Conservation (phyloP, 2,329 filamentous ascomycete genomes). For the Monilinia fructicola region DNA sequence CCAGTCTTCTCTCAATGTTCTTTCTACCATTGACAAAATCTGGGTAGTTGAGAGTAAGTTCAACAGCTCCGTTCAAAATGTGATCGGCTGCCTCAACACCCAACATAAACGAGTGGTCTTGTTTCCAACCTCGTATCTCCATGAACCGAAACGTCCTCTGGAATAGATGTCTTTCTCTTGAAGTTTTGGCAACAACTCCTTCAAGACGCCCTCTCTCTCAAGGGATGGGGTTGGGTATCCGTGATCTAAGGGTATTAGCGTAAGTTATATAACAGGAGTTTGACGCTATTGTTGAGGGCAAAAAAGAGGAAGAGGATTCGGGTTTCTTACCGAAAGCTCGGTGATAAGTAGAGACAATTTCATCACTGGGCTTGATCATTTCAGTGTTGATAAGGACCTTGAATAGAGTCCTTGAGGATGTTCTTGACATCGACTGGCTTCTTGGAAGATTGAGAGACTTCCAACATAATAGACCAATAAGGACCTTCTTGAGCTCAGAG, state of each 20-base stretch:
- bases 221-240: conserved; percentile 94
- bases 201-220: conserved; percentile 93
- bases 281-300: not conserved
- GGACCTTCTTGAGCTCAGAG: conserved; percentile 75
- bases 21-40: conserved; percentile 66
- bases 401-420: conserved; percentile 85
- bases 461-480: conserved; percentile 99
- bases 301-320: not conserved
- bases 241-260: conserved; percentile 58
- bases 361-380: conserved; percentile 86
- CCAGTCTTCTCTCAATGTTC: conserved; percentile 43
- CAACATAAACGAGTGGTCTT: conserved; percentile 74
- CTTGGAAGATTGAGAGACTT: conserved; percentile 92
- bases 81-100: conserved; percentile 74
- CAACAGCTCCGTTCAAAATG: conserved; percentile 69
- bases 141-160: conserved; percentile 94
- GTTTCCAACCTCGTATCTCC: conserved; percentile 90
- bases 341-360: conserved; percentile 98
- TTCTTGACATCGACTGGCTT: conserved; percentile 89
- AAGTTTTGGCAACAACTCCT: conserved; percentile 87
- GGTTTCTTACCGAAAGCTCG: conserved; percentile 64
- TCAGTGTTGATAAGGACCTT: conserved; percentile 97
- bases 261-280: not conserved
- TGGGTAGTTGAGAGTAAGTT: conserved; percentile 76
- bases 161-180: conserved; percentile 91